Conservation (phyloP, 768 basidiomycete species). For the Mycena sanguinolenta region DNA sequence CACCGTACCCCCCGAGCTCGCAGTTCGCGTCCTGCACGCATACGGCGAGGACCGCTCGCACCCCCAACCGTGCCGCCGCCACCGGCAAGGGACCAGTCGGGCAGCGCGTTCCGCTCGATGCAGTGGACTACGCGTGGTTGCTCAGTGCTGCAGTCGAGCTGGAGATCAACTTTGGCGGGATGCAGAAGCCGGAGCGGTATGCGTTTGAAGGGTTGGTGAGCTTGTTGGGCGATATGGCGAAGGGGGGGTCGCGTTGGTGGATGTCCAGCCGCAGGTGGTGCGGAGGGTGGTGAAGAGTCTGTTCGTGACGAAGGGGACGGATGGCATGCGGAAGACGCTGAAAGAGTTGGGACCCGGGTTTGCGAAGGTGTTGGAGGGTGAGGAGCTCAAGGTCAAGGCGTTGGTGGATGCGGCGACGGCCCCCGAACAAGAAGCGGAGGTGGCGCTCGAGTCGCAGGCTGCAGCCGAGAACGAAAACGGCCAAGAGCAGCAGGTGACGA, state of each 20-base stretch:
- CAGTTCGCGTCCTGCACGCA: slow-evolving; percentile 57
- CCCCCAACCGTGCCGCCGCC: neutral
- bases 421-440: neutral
- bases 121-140: slow-evolving; percentile 62
- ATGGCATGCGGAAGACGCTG: slow-evolving; percentile 45
- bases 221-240: slow-evolving; percentile 57
- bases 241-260: slow-evolving; percentile 47
- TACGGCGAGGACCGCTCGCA: slow-evolving; percentile 47
- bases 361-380: slow-evolving; percentile 40
- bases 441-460: neutral
- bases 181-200: slow-evolving; percentile 43
- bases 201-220: slow-evolving; percentile 57
- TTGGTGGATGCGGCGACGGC: slow-evolving; percentile 34
- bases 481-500: slow-evolving; percentile 25
- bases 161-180: slow-evolving; percentile 48
- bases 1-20: slow-evolving; percentile 49
- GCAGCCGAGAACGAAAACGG: neutral
- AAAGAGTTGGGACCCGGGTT: slow-evolving; percentile 50
- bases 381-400: slow-evolving; percentile 36
- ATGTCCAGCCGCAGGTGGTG: slow-evolving; percentile 44
- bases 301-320: slow-evolving; percentile 38
- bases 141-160: slow-evolving; percentile 56
- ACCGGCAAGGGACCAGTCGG: neutral
- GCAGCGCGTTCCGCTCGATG: slow-evolving; percentile 26
- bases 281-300: slow-evolving; percentile 45